Base-by-base conservation (phyloP, 768 basidiomycete species). In the Lyophyllum shimeji region DNA sequence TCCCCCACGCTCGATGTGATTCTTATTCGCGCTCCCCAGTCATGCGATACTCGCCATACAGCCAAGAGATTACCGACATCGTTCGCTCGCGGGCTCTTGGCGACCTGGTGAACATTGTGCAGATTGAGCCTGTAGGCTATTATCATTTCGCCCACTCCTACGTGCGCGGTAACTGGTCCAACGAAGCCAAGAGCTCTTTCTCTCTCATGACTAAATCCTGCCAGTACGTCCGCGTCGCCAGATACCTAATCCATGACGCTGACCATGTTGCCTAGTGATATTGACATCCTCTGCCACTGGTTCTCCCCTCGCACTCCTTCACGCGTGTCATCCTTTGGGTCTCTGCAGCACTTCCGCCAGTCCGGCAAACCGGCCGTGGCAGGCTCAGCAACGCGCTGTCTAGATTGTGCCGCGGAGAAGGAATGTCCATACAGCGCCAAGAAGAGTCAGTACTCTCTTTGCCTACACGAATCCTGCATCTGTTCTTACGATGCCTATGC, bases 111-210 rank as follows among this genome's bases (percentile, higher is more conserved):
- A 95, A 95, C 59, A 79, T 84, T 11, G 88, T 90, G 20, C 93
- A 93, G 54, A 73, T 94, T 52, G 93, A 95, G 64, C 93, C 93
- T 0, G 84, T 93, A 0, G 93, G 90, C 4, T 86, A 91, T 65
- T 91, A 80, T 63, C 93, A 95, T 69, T 95, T 95, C 70, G 89
- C 93, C 1, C 93, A 95, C 69, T 92, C 90, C 0, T 95, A 84
- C 63, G 93, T 95, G 27, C 82, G 93, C 31, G 93, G 82, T 25
- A 86, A 87, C 66, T 95, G 93, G 93, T 69, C 75, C 2, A 82
- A 76, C 23, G 89, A 95, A 65, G 70, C 73, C 2, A 73, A 78
- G 6, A 88, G 89, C 61, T 87, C 85, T 21, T 95, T 95, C 69
- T 84, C 88, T 13, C 79, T 95, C 50, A 85, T 95, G 86, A 88